Percentiles rank a stretch among this genome's conserved stretches.
Conservation (phyloP, 2,329 filamentous ascomycete genomes). For the Calonectria pauciramosa region DNA sequence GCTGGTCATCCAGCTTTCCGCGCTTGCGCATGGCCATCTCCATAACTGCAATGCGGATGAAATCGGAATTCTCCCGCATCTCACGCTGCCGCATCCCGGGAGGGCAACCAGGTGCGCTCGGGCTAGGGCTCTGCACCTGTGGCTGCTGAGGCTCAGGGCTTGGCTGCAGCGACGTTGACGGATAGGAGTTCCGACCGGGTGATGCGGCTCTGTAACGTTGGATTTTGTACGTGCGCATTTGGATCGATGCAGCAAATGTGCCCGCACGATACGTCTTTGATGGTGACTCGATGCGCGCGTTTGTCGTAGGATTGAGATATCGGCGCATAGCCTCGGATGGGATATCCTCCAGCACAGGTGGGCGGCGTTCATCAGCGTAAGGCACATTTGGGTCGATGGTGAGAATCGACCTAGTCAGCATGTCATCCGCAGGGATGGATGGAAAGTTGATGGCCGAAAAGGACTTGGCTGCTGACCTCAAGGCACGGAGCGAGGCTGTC, state of each 20-base stretch:
- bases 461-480: constrained; percentile 74
- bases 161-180: constrained; percentile 49
- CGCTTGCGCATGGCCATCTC: constrained; percentile 79
- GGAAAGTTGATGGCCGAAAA: constrained; percentile 74
- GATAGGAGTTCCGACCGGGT: constrained; percentile 48
- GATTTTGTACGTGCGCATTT: constrained; percentile 79
- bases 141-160: constrained; percentile 48
- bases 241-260: constrained; percentile 75
- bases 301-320: constrained; percentile 75
- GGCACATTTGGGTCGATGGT: constrained; percentile 76
- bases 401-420: constrained; percentile 76
- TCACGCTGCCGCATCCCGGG: constrained; percentile 73
- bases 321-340: constrained; percentile 76
- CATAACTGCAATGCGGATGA: constrained; percentile 79
- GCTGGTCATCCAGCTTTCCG: constrained; percentile 76
- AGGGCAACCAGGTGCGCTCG: constrained; percentile 52
- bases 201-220: constrained; percentile 61
- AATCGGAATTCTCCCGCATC: constrained; percentile 78
- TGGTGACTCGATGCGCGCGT: constrained; percentile 48
- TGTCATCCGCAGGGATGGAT: constrained; percentile 75
- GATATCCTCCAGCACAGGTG: constrained; percentile 72
- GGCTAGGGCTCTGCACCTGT: constrained; percentile 49
- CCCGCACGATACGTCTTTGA: constrained; percentile 49
- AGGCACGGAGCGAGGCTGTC: constrained; percentile 74
- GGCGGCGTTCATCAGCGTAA: constrained; percentile 76